Evolutionary conservation across 1,284 basidiomycete species (phyloP).

Genomic region (Ganoderma sinense): DNA sequence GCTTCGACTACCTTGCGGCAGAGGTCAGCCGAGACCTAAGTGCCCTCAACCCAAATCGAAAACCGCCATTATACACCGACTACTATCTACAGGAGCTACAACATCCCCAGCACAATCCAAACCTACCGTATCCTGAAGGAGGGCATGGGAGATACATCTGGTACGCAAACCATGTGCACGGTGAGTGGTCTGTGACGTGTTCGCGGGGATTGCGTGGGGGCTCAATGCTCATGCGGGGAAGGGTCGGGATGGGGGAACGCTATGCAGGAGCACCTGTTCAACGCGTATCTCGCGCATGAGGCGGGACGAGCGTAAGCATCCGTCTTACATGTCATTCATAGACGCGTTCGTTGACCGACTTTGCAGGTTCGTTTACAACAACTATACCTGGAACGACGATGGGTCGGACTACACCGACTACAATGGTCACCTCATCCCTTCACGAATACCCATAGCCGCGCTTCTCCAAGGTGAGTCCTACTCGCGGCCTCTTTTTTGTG

Average conservation of each 20-base stretch:
- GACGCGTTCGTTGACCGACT: neutral
- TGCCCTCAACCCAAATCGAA: neutral
- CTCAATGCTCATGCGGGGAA: conserved; percentile 24
- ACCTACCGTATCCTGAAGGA: conserved; percentile 50
- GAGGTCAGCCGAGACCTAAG: neutral
- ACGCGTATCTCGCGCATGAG: conserved; percentile 55
- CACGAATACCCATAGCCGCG: conserved; percentile 64
- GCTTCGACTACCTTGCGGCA: conserved; percentile 10
- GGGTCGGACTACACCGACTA: conserved; percentile 32
- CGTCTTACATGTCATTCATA: neutral
- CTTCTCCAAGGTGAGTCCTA: conserved; percentile 52
- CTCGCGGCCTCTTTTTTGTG: neutral
- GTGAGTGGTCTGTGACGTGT: conserved; percentile 37
- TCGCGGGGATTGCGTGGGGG: neutral
- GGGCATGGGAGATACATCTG: conserved; percentile 54
- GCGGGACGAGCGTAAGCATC: conserved; percentile 49
- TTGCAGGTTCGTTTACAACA: conserved; percentile 63
- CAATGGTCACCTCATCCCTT: conserved; percentile 55
- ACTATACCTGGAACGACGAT: conserved; percentile 60
- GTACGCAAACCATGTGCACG: conserved; percentile 55
- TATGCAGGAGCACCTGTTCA: conserved; percentile 61
- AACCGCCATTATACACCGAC: conserved; percentile 54
- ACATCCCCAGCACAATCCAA: conserved; percentile 54
- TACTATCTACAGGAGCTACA: conserved; percentile 54
- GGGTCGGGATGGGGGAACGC: conserved; percentile 66